Conservation (phyloP, 2,329 filamentous ascomycete genomes). For the Pseudogymnoascus sp. region DNA sequence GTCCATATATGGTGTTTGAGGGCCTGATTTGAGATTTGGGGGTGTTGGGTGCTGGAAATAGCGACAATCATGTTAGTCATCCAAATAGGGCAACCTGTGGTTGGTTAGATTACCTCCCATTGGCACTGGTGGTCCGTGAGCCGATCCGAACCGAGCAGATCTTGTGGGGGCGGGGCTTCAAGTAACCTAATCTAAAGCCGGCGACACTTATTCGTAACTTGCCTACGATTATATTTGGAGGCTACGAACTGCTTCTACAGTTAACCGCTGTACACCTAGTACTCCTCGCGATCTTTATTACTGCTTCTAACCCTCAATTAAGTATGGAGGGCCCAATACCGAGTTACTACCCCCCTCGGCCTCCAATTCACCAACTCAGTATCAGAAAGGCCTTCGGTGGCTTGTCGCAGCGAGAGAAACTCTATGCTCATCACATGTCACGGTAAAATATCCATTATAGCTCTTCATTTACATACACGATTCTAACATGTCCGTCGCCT, state of each 20-base stretch:
- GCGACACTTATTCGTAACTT: not conserved
- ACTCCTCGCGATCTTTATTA: not conserved
- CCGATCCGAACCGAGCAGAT: not conserved
- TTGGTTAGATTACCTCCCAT: no score
- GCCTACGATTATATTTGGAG: not conserved
- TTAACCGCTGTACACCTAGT: not conserved
- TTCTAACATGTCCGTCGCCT: not conserved
- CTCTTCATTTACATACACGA: not conserved
- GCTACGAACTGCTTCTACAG: not conserved
- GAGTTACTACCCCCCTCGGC: not conserved
- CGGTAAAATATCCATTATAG: slow-evolving; percentile 18
- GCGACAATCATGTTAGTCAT: no score
- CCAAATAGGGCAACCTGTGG: no score
- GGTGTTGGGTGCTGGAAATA: no score
- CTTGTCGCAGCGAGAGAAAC: slow-evolving; percentile 46
- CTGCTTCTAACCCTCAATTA: not conserved
- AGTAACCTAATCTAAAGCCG: not conserved
- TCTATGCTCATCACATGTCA: slow-evolving; percentile 55
- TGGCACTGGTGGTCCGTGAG: not conserved
- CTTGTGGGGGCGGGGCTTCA: not conserved
- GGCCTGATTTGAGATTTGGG: no score
- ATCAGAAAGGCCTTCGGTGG: slow-evolving; percentile 40
- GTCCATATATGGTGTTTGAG: no score
- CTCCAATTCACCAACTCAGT: slow-evolving; percentile 34
- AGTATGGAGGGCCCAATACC: not conserved